phyloP scores from a whole-genome alignment of 495 filamentous ascomycete species.

The Oidiodendron maius region DNA sequence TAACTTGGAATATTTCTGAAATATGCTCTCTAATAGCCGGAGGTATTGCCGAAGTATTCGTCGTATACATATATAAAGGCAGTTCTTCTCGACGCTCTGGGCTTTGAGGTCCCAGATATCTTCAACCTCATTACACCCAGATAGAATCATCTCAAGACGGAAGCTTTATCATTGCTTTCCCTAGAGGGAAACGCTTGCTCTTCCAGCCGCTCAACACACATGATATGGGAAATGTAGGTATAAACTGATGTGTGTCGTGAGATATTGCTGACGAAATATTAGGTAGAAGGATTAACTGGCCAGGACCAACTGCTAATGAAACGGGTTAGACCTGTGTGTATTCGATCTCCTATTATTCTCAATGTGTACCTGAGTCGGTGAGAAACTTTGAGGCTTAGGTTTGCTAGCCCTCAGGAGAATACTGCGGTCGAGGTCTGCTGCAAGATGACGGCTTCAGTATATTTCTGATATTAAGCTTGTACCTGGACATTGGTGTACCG shows the following conservation, averaged over 20 bases:
- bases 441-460: slow-evolving; percentile 44
- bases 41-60: too few species aligned
- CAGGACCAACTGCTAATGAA: slow-evolving; percentile 15
- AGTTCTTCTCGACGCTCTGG: too few species aligned
- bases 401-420: background rate
- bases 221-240: slow-evolving; percentile 1
- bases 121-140: too few species aligned
- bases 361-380: slow-evolving; percentile 16
- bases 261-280: background rate
- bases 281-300: slow-evolving; percentile 12
- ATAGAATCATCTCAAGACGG: too few species aligned
- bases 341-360: slow-evolving; percentile 25
- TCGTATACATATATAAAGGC: too few species aligned
- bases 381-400: background rate
- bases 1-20: too few species aligned
- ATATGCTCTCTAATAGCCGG: too few species aligned
- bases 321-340: slow-evolving; percentile 14
- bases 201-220: background rate
- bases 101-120: too few species aligned
- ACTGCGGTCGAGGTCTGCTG: background rate
- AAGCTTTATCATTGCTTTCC: too few species aligned
- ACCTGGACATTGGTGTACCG: slow-evolving; percentile 55
- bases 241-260: background rate
- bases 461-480: slow-evolving; percentile 57
- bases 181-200: background rate